Conservation (phyloP, 1,284 basidiomycete genomes). For the Exobasidium cylindrosporum region DNA sequence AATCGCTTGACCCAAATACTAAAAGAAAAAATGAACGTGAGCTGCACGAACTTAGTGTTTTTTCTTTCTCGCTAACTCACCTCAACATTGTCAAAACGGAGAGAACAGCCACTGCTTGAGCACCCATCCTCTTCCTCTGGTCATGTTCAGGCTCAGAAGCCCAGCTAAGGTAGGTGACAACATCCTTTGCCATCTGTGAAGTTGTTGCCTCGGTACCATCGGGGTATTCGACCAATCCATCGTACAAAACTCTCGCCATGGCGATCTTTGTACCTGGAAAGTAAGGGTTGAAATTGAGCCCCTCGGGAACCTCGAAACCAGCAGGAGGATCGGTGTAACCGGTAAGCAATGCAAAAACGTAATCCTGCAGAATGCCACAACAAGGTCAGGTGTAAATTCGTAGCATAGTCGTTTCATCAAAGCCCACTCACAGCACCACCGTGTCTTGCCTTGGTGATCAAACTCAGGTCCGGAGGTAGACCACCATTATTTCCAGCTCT, state of each 20-base stretch:
- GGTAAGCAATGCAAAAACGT: constrained; percentile 93
- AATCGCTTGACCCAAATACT: constrained; percentile 87
- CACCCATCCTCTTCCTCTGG: constrained; percentile 90
- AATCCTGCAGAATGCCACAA: constrained; percentile 74
- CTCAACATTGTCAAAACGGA: constrained; percentile 62
- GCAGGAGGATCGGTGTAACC: constrained; percentile 96
- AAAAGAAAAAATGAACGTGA: neutral
- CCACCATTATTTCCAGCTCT: constrained; percentile 91
- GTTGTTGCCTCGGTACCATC: constrained; percentile 88
- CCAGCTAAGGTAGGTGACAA: constrained; percentile 84
- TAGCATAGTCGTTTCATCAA: too few relatives aligned
- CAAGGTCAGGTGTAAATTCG: too few relatives aligned
- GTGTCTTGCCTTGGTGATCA: constrained; percentile 98
- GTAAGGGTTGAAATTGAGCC: constrained; percentile 56
- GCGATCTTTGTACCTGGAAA: constrained; percentile 65
- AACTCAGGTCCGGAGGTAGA: constrained; percentile 90
- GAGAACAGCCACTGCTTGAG: constrained; percentile 58
- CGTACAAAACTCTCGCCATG: constrained; percentile 96
- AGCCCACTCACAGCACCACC: constrained; percentile 73
- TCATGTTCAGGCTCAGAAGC: constrained; percentile 91
- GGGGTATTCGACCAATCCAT: constrained; percentile 61
- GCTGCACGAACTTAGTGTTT: too few relatives aligned
- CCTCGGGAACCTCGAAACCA: constrained; percentile 84
- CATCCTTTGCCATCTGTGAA: constrained; percentile 99
- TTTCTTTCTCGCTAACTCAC: too few relatives aligned